These are phyloP conservation scores for Malassezia slooffiae DNA, from an alignment of 1,284 basidiomycete species.

Conservation along the genomic window DNA sequence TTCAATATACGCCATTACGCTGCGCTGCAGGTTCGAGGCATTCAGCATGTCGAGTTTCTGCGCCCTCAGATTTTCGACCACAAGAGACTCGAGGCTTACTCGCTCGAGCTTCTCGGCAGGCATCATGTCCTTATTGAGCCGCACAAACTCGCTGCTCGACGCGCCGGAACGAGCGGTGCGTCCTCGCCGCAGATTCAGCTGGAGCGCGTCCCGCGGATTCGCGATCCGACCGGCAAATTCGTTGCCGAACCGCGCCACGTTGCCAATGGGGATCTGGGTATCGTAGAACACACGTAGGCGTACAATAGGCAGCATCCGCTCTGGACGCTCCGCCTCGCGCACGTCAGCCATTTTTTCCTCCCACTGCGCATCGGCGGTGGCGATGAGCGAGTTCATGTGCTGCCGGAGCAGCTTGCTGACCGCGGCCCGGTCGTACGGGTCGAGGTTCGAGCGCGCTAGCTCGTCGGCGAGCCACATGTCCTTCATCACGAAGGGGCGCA, in stretches of 20 bases:
- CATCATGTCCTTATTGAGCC: slow-evolving; percentile 21
- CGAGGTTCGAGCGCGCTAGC: slow-evolving; percentile 19
- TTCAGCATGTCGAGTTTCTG: slow-evolving; percentile 39
- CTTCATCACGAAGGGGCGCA: slow-evolving; percentile 87
- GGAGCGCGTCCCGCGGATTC: slow-evolving; percentile 85
- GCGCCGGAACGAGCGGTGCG: slow-evolving; percentile 3
- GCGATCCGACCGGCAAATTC: slow-evolving; percentile 83
- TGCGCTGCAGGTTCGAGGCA: slow-evolving; percentile 28
- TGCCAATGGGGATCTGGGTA: slow-evolving; percentile 48
- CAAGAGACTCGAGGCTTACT: slow-evolving; percentile 29
- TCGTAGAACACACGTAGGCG: slow-evolving; percentile 56
- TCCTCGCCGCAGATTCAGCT: slow-evolving; percentile 45
- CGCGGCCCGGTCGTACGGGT: slow-evolving; percentile 21
- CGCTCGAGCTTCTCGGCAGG: slow-evolving; percentile 32
- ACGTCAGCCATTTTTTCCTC: slow-evolving; percentile 57
- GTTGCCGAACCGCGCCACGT: slow-evolving; percentile 91
- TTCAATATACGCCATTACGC: slow-evolving; percentile 38
- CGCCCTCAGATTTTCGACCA: slow-evolving; percentile 29
- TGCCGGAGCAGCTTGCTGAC: slow-evolving; percentile 28
- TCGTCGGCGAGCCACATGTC: slow-evolving; percentile 65
- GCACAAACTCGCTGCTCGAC: slow-evolving; percentile 18
- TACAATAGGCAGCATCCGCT: slow-evolving; percentile 61
- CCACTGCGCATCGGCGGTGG: slow-evolving; percentile 65
- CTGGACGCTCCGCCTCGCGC: slow-evolving; percentile 17
- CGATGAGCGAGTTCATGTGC: slow-evolving; percentile 54